Conservation (phyloP, 768 basidiomycete species). For the Cyathus striatus region DNA sequence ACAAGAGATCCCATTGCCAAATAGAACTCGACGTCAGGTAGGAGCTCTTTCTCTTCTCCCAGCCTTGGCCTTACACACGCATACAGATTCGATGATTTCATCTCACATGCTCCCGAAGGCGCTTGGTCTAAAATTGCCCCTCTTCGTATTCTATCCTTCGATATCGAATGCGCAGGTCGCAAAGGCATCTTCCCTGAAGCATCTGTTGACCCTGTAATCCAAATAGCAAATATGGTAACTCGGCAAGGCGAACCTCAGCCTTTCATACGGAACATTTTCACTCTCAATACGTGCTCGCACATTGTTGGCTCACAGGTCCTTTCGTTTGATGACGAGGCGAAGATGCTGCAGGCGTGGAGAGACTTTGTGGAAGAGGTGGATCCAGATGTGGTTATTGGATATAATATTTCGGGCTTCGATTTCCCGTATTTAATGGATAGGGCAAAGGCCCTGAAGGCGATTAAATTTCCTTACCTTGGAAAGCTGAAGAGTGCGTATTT, state of each 20-base stretch:
- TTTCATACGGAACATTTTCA: slow-evolving; percentile 95
- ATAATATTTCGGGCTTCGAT: slow-evolving; percentile 94
- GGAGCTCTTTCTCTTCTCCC: slow-evolving; percentile 10
- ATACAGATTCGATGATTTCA: slow-evolving; percentile 74
- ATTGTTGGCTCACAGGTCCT: slow-evolving; percentile 98
- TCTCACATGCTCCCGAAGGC: slow-evolving; percentile 89
- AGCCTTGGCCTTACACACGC: background rate
- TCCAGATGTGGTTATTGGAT: slow-evolving; percentile 94
- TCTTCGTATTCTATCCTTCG: slow-evolving; percentile 90
- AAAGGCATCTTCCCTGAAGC: slow-evolving; percentile 98
- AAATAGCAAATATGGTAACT: slow-evolving; percentile 99
- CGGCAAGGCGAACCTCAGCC: slow-evolving; percentile 91
- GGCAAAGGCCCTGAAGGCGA: slow-evolving; percentile 72
- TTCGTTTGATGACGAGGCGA: slow-evolving; percentile 67
- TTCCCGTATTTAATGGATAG: slow-evolving; percentile 94
- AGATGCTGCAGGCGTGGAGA: slow-evolving; percentile 80
- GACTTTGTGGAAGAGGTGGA: slow-evolving; percentile 88
- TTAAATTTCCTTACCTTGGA: slow-evolving; percentile 70
- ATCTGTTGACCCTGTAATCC: slow-evolving; percentile 88
- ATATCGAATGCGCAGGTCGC: slow-evolving; percentile 98
- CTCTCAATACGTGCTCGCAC: slow-evolving; percentile 88
- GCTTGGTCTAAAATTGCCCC: slow-evolving; percentile 92
- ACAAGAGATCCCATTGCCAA: slow-evolving; percentile 80
- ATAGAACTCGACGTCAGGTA: slow-evolving; percentile 80
- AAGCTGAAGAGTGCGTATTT: slow-evolving; percentile 58